phyloP scores from a whole-genome alignment of 805 yeast genomes.

The Saccharomyces kudriavzevii region DNA sequence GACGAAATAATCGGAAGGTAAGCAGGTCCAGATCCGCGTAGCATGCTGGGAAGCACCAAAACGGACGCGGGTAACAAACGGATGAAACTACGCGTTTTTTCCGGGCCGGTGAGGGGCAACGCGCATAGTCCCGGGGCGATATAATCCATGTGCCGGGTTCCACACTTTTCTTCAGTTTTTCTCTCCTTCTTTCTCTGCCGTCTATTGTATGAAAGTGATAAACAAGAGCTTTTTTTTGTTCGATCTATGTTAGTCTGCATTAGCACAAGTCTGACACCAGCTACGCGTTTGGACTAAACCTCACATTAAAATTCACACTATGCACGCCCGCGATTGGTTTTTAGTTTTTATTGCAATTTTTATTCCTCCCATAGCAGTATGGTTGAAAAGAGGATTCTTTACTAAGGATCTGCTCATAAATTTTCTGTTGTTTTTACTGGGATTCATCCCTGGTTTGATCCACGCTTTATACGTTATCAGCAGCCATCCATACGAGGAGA shows the following conservation, averaged over 20 bases:
- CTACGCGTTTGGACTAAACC: neutral
- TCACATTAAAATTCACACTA: neutral
- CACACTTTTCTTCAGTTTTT: neutral
- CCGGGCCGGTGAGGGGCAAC: neutral
- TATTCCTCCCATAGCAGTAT: conserved; percentile 66
- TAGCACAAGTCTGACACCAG: neutral
- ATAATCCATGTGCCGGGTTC: neutral
- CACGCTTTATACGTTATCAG: conserved; percentile 62
- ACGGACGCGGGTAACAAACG: neutral
- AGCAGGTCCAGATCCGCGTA: neutral
- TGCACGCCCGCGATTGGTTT: conserved; percentile 43
- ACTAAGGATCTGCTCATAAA: conserved; percentile 41
- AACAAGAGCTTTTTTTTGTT: neutral
- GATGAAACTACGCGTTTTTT: neutral
- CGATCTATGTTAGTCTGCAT: conserved; percentile 1
- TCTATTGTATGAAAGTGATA: neutral
- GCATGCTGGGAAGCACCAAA: neutral
- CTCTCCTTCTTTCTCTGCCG: neutral
- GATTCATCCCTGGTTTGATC: conserved; percentile 62
- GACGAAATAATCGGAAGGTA: neutral
- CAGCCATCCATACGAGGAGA: conserved; percentile 39
- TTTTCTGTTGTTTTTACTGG: conserved; percentile 49
- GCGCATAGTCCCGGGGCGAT: conserved; percentile 1
- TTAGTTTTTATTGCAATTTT: conserved; percentile 60
- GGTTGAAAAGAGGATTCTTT: conserved; percentile 52